These are phyloP conservation scores for Galerina sulciceps DNA, from an alignment of 768 basidiomycete genomes.

Conservation along the genomic window DNA sequence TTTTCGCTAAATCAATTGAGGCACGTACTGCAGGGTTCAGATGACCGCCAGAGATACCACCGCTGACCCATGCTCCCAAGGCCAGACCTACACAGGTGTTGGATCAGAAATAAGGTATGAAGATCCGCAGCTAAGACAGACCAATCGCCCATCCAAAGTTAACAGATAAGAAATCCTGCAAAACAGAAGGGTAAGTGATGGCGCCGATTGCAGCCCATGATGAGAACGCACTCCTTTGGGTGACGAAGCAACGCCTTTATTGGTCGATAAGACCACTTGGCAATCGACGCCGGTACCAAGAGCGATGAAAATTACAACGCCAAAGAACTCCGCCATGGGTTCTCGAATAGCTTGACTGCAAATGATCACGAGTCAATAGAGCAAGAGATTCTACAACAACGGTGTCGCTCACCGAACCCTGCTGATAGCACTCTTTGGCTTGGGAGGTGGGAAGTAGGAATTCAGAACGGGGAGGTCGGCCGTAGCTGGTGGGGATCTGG, in stretches of 20 bases:
- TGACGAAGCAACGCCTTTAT: conserved; percentile 46
- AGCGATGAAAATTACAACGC: conserved; percentile 59
- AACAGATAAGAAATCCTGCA: conserved; percentile 53
- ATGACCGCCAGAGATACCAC: conserved; percentile 75
- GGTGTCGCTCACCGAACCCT: conserved; percentile 19
- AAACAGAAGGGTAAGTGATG: neutral
- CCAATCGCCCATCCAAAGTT: conserved; percentile 63
- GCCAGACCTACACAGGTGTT: conserved; percentile 34
- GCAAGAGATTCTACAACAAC: neutral
- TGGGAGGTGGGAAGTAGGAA: conserved; percentile 20
- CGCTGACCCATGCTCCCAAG: conserved; percentile 70
- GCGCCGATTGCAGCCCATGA: neutral
- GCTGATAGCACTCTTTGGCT: conserved; percentile 14
- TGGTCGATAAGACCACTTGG: conserved; percentile 59
- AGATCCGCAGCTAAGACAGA: neutral
- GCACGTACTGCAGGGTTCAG: conserved; percentile 68
- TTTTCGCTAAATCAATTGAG: neutral
- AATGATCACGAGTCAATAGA: neutral
- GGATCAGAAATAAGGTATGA: neutral
- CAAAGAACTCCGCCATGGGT: conserved; percentile 69
- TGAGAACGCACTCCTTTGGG: conserved; percentile 54
- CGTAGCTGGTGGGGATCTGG: neutral
- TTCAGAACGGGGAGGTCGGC: conserved; percentile 13
- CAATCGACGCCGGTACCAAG: conserved; percentile 64
- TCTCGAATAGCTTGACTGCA: conserved; percentile 46